Evolutionary conservation across 1,284 basidiomycete genomes (phyloP), one percentile per base, ranked within the genome.

Genomic region (Neolentinus lepideus): DNA sequence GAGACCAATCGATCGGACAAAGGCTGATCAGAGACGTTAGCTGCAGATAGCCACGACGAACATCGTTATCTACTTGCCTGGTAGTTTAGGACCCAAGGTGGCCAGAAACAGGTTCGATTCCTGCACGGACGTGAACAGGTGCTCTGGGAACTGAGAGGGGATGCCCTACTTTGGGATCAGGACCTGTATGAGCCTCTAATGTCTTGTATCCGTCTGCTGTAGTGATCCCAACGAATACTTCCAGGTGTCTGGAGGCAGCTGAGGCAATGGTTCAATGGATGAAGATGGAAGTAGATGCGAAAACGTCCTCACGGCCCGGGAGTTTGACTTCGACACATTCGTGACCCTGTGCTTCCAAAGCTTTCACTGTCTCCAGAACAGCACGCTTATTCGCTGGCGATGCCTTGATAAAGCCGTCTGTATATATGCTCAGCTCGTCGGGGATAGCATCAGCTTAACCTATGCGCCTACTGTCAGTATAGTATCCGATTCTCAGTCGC

Each of bases 311-410:
- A 81, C 85, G 71, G 54, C 75, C 67, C 26, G 79, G 75, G 2
- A 78, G 66, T 62, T 76, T 65, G 67, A 91, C 79, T 66, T 87
- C 83, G 36, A 92, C 68, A 58, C 89, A 90, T 66, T 92, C 89
- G 64, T 94, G 91, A 14, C 90, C 92, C 53, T 78, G 74, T 58
- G 75, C 74, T 33, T 75, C 70, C 50, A 96, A 70, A 0, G 85
- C 87, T 6, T 81, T 77, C 4, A 92, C 80, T 3, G 87, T 82
- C 66, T 91, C 85, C n/a, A 81, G 65, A 11, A 97, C 85, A 1
- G 92, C 93, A 33, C 94, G 77, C 57, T 83, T 76, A 62, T 80
- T 85, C 1, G 89, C 91, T 2, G 94, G 94, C 2, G 90, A 91
- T 1, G 86, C 81, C 65, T 86, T 84, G 54, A 84, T 68, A 61